A percentile compares a stretch with the other conserved stretches of the same genome.
Conservation (phyloP, 179 eudicot species). For the Silene vulgaris region DNA sequence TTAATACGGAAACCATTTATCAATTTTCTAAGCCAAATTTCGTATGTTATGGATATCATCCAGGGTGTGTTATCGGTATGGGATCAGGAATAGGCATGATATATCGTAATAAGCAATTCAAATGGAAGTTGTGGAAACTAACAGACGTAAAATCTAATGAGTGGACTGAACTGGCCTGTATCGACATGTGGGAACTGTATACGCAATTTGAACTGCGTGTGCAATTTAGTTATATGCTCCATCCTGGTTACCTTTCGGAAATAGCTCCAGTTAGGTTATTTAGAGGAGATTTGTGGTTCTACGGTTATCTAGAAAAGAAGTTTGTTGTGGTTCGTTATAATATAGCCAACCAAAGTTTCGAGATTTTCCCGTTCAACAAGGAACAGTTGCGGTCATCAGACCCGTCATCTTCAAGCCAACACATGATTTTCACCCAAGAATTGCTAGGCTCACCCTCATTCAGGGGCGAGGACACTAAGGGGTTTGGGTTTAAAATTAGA, state of each 20-base stretch:
- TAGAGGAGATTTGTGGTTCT: not conserved
- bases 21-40: too few relatives aligned
- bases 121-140: conserved; percentile 5
- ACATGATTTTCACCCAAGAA: not conserved
- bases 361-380: not conserved
- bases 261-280: not conserved
- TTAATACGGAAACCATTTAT: too few relatives aligned
- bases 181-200: not conserved
- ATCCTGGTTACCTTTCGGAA: not conserved
- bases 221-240: not conserved
- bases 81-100: conserved; percentile 4
- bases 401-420: not conserved
- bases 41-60: too few relatives aligned
- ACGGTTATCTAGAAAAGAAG: not conserved
- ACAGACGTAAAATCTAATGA: conserved; percentile 6
- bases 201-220: too few relatives aligned
- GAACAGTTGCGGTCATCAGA: not conserved
- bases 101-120: not conserved
- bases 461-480: too few relatives aligned
- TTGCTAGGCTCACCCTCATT: not conserved
- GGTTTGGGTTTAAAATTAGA: too few relatives aligned
- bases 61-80: not conserved
- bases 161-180: not conserved
- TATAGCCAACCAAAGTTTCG: not conserved
- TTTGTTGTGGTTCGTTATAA: conserved; percentile 8